Evolutionary conservation across 345 rosid genomes (phyloP).

Genomic region (Kernera saxatilis): DNA sequence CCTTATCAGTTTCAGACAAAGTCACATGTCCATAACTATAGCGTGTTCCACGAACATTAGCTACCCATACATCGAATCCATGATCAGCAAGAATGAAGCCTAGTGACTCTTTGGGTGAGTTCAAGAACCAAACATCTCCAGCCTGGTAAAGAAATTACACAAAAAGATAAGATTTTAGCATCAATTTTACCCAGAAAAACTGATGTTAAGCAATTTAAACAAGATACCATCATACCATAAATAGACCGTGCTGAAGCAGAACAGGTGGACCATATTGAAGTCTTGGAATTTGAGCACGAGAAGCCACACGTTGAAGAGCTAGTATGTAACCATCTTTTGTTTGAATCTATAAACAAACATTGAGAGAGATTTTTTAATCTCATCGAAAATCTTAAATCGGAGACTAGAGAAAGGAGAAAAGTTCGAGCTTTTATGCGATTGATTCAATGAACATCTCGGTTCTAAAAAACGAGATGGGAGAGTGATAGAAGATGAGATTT

Average conservation of each 20-base stretch:
- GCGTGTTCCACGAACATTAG: slow-evolving; percentile 86
- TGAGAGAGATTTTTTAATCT: not conserved
- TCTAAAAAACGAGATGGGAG: not conserved
- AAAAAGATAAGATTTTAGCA: slow-evolving; percentile 13
- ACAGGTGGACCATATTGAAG: slow-evolving; percentile 52
- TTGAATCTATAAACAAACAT: slow-evolving; percentile 41
- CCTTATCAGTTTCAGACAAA: slow-evolving; percentile 67
- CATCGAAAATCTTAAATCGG: not conserved
- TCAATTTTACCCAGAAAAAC: not conserved
- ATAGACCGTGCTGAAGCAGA: slow-evolving; percentile 84
- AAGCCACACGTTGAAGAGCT: slow-evolving; percentile 76
- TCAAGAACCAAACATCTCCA: slow-evolving; percentile 87
- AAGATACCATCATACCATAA: slow-evolving; percentile 76
- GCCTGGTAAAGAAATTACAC: slow-evolving; percentile 34
- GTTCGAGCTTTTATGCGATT: not conserved
- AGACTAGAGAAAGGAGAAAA: not conserved
- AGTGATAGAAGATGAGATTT: slow-evolving; percentile 22
- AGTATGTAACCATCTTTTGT: slow-evolving; percentile 79
- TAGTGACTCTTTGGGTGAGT: slow-evolving; percentile 55
- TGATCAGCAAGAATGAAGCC: slow-evolving; percentile 88
- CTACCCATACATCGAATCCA: slow-evolving; percentile 94
- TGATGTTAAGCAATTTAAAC: not conserved
- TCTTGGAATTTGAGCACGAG: slow-evolving; percentile 26
- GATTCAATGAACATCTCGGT: not conserved
- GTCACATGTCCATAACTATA: slow-evolving; percentile 80